Conservation (phyloP, 31 red algal species). For the Endocladia muricata region DNA sequence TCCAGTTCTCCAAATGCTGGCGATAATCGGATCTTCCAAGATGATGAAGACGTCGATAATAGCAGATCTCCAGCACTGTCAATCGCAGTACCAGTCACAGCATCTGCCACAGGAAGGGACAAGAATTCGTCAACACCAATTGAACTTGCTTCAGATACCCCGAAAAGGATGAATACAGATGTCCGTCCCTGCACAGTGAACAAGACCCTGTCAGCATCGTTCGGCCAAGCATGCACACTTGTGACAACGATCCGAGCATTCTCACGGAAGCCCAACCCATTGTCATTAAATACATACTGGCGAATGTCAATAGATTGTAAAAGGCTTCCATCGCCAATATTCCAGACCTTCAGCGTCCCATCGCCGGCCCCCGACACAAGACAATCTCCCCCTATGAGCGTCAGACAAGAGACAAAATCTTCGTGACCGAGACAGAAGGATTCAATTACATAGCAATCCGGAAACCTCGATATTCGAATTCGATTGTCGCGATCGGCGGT, state of each 20-base stretch:
- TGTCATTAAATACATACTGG: neutral
- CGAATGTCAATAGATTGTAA: constrained; percentile 4
- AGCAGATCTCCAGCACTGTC: neutral
- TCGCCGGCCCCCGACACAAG: constrained; percentile 39
- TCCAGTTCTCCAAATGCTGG: neutral
- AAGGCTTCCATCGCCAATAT: neutral
- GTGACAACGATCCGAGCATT: neutral
- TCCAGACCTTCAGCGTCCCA: constrained; percentile 36
- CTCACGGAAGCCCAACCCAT: neutral
- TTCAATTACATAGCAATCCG: constrained; percentile 30
- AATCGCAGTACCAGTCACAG: neutral
- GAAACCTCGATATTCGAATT: constrained; percentile 36
- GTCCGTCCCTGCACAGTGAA: neutral
- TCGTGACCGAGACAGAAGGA: constrained; percentile 37
- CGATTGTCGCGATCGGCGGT: constrained; percentile 25
- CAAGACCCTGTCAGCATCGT: neutral
- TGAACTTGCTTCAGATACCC: neutral
- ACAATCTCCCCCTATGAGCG: neutral
- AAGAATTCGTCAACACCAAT: no score
- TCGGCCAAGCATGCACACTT: neutral
- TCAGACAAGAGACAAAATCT: constrained; percentile 20
- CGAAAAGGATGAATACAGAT: neutral
- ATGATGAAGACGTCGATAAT: neutral
- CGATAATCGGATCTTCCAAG: neutral
- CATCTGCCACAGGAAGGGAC: neutral